Evolutionary conservation across 495 filamentous ascomycete genomes (phyloP).

Genomic region (Trypethelium eluteriae): DNA sequence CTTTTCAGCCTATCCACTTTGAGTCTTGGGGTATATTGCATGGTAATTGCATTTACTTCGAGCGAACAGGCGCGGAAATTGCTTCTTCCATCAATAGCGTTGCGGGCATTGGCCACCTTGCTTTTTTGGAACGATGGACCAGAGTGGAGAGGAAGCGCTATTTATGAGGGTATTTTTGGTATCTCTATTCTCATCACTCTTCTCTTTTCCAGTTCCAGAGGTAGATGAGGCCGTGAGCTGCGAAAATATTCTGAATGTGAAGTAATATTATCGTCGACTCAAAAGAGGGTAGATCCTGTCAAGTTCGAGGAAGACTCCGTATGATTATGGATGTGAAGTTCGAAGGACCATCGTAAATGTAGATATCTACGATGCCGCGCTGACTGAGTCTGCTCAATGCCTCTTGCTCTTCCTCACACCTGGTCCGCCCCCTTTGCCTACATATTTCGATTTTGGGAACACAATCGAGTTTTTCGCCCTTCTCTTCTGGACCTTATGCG

Average conservation of each 20-base stretch:
- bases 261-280: too few relatives aligned
- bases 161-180: not conserved
- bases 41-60: not conserved
- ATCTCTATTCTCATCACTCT: not conserved
- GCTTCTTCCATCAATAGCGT: not conserved
- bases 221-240: not conserved
- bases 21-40: not conserved
- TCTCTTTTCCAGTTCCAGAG: not conserved
- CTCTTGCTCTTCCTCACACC: not conserved
- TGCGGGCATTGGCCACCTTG: not conserved
- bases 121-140: slow-evolving; percentile 1
- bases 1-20: not conserved
- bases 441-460: not conserved
- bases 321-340: not conserved
- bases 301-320: not conserved
- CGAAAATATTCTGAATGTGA: not conserved
- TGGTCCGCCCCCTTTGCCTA: not conserved
- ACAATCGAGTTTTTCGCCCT: slow-evolving; percentile 3
- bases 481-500: slow-evolving; percentile 7
- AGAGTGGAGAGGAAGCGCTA: not conserved
- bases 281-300: too few relatives aligned
- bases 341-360: not conserved
- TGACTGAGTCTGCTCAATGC: not conserved
- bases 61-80: not conserved
- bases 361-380: not conserved